Base-by-base conservation (phyloP, 371 early-diverging fungal genomes). In the Actinomortierella wolfii region DNA sequence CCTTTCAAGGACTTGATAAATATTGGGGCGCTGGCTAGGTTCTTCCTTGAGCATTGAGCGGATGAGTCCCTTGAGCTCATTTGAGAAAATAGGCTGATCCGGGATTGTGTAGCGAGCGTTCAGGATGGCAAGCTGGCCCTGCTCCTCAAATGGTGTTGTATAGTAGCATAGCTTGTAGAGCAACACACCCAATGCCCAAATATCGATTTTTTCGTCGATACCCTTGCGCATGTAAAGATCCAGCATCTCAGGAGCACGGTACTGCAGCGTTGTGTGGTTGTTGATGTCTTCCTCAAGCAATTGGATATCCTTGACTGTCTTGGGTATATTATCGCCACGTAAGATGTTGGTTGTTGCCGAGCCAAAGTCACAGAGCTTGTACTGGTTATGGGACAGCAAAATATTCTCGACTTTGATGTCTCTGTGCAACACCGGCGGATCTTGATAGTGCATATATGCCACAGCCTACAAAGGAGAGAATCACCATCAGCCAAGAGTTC, bases 311-410 rank as follows among this genome's bases (percentile, higher is more conserved):
- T 78, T 79, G 41, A 87, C 67, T 6, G 82, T 75, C 23, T 67
- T 74, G 42, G 84, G 83, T 28, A 81, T 70, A 18, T 82, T 65
- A 20, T 79, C 79, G 9, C 84, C 81, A 40, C 70, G 74, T 3
- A 94, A 76, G 28, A 81, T 83, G 26, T 76, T 69, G 15, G 86
- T 87, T 3, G 94, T 92, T n/a, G 92, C 86, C 2, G 94, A 94
- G 21, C 97, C 97, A 83, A 96, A 97, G 78, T 97, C 97, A 76
- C 95, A 95, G 41, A 97, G 82, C 73, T 95, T 95, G 77, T 88
- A 93, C 57, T 79, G 81, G 24, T 89, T 85, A 57, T 77, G 68
- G 49, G 52, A 66, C 40, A 54, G 70, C 26, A 79, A 51, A 28
- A 84, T 70, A 54, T 81, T 83, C 67, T 85, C 85, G 50, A 94